Evolutionary conservation across 1,284 basidiomycete genomes (phyloP).

Genomic region (Moesziomyces sp.): DNA sequence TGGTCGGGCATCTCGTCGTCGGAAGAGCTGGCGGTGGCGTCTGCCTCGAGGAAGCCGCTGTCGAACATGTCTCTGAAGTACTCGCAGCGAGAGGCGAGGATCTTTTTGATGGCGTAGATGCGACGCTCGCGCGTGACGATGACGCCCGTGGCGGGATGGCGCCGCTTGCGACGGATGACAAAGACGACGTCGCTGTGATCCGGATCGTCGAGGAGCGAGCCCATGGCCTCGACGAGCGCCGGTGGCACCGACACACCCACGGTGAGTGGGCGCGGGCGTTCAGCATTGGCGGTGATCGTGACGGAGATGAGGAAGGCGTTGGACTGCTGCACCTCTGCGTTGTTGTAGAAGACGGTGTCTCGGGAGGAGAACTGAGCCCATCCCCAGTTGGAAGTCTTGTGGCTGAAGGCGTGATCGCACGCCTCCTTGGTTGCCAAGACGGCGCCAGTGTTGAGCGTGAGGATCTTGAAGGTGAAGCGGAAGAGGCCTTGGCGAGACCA

Average conservation of each 20-base stretch:
- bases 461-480: conserved; percentile 83
- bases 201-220: conserved; percentile 80
- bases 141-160: conserved; percentile 22
- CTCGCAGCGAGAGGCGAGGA: conserved; percentile 67
- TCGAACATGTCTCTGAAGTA: conserved; percentile 67
- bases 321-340: conserved; percentile 71
- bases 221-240: conserved; percentile 76
- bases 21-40: conserved; percentile 47
- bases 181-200: conserved; percentile 72
- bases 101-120: conserved; percentile 69
- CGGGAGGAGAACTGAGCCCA: conserved; percentile 78
- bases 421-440: conserved; percentile 72
- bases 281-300: conserved; percentile 78
- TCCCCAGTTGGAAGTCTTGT: conserved; percentile 73
- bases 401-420: conserved; percentile 82
- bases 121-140: conserved; percentile 50
- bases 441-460: conserved; percentile 72
- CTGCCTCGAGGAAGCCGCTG: conserved; percentile 62
- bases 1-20: conserved; percentile 48
- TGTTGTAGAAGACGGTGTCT: conserved; percentile 77
- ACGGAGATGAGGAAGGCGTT: conserved; percentile 81
- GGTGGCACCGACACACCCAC: conserved; percentile 74
- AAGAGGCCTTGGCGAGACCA: conserved; percentile 85
- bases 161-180: conserved; percentile 39
- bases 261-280: conserved; percentile 71